Base-by-base conservation (phyloP, 768 basidiomycete genomes). In the Termitomyces heimii region DNA sequence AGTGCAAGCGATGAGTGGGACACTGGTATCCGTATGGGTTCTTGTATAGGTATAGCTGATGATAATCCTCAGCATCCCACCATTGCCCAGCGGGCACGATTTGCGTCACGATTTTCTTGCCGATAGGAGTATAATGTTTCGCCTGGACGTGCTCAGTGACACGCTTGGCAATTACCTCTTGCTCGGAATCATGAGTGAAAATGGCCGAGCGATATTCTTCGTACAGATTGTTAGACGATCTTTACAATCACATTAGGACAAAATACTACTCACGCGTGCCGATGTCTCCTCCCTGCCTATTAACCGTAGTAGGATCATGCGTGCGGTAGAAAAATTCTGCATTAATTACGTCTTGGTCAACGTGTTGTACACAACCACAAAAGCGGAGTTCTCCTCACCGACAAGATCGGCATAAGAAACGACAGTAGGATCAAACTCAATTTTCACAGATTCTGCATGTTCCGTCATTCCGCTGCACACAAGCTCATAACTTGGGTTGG, bases 131-230 rank as follows among this genome's bases (percentile, higher is more conserved):
- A 63, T 89, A 95, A 68, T 95, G 82, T 69, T 89, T 89, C 54
- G 80, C 83, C 70, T 95, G 89, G 2, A 98, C 83, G 68, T 95
- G 89, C 35, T 79, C 79, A 0, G 89, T 94, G 2, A 98, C 85
- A 22, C 83, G 80, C 64, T 84, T 76, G 3, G 94, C 96, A 56
- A 84, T 82, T 34, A 76, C 67, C 39, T 75, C 73, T 68, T 98
- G 96, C 62, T 89, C 90, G 0, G 80, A 77, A 0, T 83, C 80
- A 64, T 88, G 75, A 14, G 83, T 87, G 71, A 94, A 98, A 67
- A 98, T 96, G 13, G 84, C 92, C 1, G 94, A 94, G 49, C 96
- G 92, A 69, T 98, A 98, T 72, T 98, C 92, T 90, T 68, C n/a
- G n/a, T n/a, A n/a, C 24, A n/a, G 35, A 22, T 13, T 28, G n/a